phyloP scores from a whole-genome alignment of 176 grass and related monocot species.

The Aechmea fasciata region DNA sequence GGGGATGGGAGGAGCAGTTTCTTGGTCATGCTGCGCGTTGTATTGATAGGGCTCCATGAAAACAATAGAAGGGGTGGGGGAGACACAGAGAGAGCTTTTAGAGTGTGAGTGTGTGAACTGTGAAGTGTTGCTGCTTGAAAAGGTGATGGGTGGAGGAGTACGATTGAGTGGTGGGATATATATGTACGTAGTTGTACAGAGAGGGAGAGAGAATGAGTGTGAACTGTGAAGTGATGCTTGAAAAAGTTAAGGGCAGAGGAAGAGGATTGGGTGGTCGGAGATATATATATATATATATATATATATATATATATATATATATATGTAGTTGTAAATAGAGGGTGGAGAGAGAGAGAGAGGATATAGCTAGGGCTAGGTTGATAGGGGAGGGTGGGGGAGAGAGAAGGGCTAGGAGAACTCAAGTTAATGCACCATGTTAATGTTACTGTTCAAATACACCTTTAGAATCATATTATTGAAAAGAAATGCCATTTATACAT shows the following conservation, averaged over 20 bases:
- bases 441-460: no score
- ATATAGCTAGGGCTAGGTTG: background rate
- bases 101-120: no score
- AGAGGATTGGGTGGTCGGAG: conserved; percentile 4
- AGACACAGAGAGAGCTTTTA: no score
- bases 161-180: background rate
- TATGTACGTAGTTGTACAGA: background rate
- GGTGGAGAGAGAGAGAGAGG: background rate
- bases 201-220: background rate
- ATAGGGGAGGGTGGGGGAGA: background rate
- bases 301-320: conserved; percentile 13
- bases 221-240: background rate
- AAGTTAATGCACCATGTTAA: no score
- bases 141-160: no score
- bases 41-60: conserved; percentile 37
- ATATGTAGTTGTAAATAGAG: background rate
- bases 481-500: no score
- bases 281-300: conserved; percentile 24
- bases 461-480: no score
- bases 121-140: no score
- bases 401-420: background rate
- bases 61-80: background rate
- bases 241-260: background rate
- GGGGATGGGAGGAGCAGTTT: background rate
- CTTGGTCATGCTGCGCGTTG: background rate